These are phyloP conservation scores for Pseudopithomyces maydicus DNA, from an alignment of 2,329 filamentous ascomycete species.

Conservation along the genomic window DNA sequence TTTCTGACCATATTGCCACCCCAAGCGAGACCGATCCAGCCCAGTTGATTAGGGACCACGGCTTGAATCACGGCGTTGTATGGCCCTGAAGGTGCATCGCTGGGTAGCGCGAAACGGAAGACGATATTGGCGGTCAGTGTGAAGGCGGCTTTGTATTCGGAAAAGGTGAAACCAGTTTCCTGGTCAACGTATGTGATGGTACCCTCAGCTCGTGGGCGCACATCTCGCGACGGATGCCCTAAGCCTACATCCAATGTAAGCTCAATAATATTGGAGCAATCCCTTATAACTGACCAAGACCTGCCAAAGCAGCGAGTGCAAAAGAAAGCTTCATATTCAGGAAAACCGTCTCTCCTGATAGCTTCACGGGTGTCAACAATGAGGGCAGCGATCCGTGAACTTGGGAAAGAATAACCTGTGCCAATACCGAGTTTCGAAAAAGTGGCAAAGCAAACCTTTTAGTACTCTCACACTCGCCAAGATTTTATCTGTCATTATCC, in stretches of 20 bases:
- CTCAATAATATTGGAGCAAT: not conserved
- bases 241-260: constrained; percentile 19
- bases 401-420: constrained; percentile 13
- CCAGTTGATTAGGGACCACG: constrained; percentile 29
- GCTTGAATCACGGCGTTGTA: constrained; percentile 38
- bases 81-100: constrained; percentile 19
- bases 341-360: not conserved
- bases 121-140: constrained; percentile 30
- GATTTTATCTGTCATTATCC: constrained; percentile 27
- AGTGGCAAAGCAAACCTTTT: constrained; percentile 29
- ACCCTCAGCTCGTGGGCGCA: constrained; percentile 9
- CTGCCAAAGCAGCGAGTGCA: constrained; percentile 23
- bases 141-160: constrained; percentile 35
- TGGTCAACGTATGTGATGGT: constrained; percentile 27
- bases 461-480: constrained; percentile 29
- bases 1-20: constrained; percentile 39
- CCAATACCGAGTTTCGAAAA: constrained; percentile 14
- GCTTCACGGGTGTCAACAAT: constrained; percentile 11
- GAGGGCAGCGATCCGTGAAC: not conserved
- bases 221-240: constrained; percentile 18
- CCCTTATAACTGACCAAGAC: constrained; percentile 21
- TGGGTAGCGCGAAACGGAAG: constrained; percentile 36
- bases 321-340: constrained; percentile 27
- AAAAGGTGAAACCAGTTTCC: constrained; percentile 42
- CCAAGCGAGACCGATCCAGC: constrained; percentile 38